Evolutionary conservation across 2,329 filamentous ascomycete genomes (phyloP).

Genomic region (Fusarium metavorans): DNA sequence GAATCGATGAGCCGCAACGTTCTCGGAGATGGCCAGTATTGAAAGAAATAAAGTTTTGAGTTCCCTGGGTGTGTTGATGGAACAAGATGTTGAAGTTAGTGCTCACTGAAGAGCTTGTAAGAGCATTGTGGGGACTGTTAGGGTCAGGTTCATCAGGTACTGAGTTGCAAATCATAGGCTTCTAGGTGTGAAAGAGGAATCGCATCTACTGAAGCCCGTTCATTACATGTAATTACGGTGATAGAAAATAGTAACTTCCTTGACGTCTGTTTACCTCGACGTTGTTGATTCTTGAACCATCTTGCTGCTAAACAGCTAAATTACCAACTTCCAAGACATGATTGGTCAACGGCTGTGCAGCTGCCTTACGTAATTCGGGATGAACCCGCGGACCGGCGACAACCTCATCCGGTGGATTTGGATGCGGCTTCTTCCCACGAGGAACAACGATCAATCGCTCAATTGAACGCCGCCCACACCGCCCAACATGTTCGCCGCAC

Average conservation of each 20-base stretch:
- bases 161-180: not conserved
- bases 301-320: not conserved
- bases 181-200: not conserved
- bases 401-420: constrained; percentile 45
- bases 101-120: not conserved
- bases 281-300: not conserved
- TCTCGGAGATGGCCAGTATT: not conserved
- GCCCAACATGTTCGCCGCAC: constrained; percentile 56
- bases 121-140: not conserved
- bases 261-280: not conserved
- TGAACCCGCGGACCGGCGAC: constrained; percentile 42
- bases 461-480: constrained; percentile 50
- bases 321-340: constrained; percentile 6
- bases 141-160: not conserved
- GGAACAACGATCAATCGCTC: constrained; percentile 44
- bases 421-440: constrained; percentile 40
- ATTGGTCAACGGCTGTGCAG: constrained; percentile 36
- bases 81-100: not conserved
- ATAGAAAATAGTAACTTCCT: not conserved
- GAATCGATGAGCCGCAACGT: not conserved
- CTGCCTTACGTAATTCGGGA: constrained; percentile 46
- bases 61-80: not conserved
- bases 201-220: fast-evolving
- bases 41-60: not conserved
- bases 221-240: not conserved